phyloP scores from a whole-genome alignment of 345 rosid genomes.

The Triadica sebifera region DNA sequence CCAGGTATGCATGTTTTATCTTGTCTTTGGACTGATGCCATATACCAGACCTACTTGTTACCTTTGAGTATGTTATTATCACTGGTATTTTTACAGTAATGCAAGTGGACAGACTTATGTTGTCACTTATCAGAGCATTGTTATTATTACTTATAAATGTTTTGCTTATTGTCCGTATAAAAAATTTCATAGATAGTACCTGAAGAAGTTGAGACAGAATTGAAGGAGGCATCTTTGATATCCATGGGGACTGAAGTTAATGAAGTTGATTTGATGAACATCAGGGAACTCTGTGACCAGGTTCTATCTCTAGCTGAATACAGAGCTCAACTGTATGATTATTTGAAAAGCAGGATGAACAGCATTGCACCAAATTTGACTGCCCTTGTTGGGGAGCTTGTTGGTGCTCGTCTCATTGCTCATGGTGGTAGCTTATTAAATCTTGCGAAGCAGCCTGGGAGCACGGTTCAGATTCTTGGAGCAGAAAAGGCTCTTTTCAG shows the following conservation, averaged over 20 bases:
- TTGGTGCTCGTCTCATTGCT: slow-evolving; percentile 90
- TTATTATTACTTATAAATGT: neutral
- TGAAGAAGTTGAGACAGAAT: slow-evolving; percentile 66
- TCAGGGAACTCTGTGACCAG: slow-evolving; percentile 81
- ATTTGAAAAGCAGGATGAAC: slow-evolving; percentile 86
- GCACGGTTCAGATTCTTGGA: slow-evolving; percentile 89
- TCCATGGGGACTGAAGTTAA: slow-evolving; percentile 94
- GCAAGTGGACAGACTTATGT: neutral
- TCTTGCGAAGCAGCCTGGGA: slow-evolving; percentile 93
- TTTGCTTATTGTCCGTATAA: neutral
- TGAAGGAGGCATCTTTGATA: slow-evolving; percentile 82
- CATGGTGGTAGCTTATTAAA: slow-evolving; percentile 92
- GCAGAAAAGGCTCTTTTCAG: slow-evolving; percentile 93
- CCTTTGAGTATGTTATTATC: neutral
- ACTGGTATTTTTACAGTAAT: neutral
- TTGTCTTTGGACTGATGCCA: neutral
- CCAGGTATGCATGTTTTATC: no score
- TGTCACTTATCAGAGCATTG: neutral
- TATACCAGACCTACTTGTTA: neutral
- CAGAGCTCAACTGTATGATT: slow-evolving; percentile 88
- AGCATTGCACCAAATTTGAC: slow-evolving; percentile 93
- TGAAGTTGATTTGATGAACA: slow-evolving; percentile 71
- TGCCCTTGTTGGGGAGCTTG: slow-evolving; percentile 93
- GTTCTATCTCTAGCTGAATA: slow-evolving; percentile 80
- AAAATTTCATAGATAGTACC: slow-evolving; percentile 47